These are phyloP conservation scores for Chimonanthus praecox DNA, from an alignment of 164 flowering plant genomes.

Conservation along the genomic window DNA sequence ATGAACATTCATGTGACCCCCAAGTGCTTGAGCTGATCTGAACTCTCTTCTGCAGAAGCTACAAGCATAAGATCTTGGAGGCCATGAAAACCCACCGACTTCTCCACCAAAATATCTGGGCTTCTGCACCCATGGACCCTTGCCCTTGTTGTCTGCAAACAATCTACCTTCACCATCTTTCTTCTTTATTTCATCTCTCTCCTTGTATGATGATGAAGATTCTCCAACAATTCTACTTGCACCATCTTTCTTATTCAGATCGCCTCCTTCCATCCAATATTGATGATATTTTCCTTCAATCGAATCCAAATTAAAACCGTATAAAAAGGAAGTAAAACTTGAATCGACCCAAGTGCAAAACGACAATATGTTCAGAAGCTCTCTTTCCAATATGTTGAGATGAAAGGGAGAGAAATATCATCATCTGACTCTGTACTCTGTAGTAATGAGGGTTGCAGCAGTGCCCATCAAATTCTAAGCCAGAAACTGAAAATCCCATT, in stretches of 20 bases:
- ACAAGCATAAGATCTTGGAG: constrained; percentile 69
- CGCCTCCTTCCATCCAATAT: too few relatives aligned
- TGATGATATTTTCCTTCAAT: neutral
- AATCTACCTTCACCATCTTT: constrained; percentile 2
- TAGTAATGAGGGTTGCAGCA: constrained; percentile 11
- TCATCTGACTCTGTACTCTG: constrained; percentile 1
- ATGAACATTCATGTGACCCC: constrained; percentile 58
- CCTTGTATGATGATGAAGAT: constrained; percentile 1
- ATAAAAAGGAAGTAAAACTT: neutral
- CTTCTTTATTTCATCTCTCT: constrained; percentile 8
- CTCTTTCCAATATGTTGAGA: neutral
- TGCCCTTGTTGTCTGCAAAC: neutral
- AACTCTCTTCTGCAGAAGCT: constrained; percentile 73
- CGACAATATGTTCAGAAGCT: too few relatives aligned
- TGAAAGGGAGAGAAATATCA: neutral
- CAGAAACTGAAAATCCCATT: constrained; percentile 11
- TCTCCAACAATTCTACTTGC: too few relatives aligned
- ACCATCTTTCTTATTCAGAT: too few relatives aligned
- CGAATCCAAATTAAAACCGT: neutral
- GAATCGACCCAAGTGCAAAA: neutral
- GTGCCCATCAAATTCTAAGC: constrained; percentile 14
- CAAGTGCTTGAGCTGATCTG: constrained; percentile 56
- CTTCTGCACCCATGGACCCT: constrained; percentile 2
- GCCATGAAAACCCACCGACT: constrained; percentile 57
- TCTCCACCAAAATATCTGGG: constrained; percentile 4